Evolutionary conservation across 108 stramenopile species (phyloP).

Genomic region (Pseudonitzschia pungens): DNA sequence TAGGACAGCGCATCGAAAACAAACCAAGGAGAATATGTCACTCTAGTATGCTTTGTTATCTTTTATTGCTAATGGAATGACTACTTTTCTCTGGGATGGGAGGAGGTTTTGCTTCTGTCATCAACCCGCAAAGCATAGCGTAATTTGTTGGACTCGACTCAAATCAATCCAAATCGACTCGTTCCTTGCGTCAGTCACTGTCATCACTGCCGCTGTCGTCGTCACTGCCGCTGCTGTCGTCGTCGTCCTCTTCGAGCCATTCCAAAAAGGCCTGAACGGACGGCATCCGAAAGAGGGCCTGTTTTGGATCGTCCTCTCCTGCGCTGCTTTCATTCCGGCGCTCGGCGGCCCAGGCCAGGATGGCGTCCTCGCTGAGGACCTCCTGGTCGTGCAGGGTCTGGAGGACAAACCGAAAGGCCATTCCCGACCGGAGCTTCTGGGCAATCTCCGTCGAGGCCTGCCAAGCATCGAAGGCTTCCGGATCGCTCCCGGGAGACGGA

Average conservation of each 20-base stretch:
- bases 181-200: slow-evolving; percentile 37
- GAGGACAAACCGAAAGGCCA: slow-evolving; percentile 77
- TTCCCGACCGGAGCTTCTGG: slow-evolving; percentile 51
- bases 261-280: slow-evolving; percentile 82
- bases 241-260: slow-evolving; percentile 31
- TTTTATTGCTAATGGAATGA: too few relatives aligned
- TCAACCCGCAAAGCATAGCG: too few relatives aligned
- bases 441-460: slow-evolving; percentile 31
- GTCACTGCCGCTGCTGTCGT: slow-evolving; percentile 5
- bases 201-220: background rate
- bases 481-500: background rate
- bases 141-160: too few relatives aligned
- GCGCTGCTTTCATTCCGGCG: slow-evolving; percentile 49
- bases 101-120: too few relatives aligned
- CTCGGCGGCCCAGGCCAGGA: slow-evolving; percentile 73
- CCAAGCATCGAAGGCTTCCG: background rate
- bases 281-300: slow-evolving; percentile 26
- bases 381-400: slow-evolving; percentile 83
- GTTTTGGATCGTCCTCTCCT: slow-evolving; percentile 38
- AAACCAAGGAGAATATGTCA: too few relatives aligned
- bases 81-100: too few relatives aligned
- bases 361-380: slow-evolving; percentile 79
- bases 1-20: too few relatives aligned
- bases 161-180: too few relatives aligned
- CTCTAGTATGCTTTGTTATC: too few relatives aligned